phyloP scores from a whole-genome alignment of 139 green algal species.

The Zygnema circumcarinatum region DNA sequence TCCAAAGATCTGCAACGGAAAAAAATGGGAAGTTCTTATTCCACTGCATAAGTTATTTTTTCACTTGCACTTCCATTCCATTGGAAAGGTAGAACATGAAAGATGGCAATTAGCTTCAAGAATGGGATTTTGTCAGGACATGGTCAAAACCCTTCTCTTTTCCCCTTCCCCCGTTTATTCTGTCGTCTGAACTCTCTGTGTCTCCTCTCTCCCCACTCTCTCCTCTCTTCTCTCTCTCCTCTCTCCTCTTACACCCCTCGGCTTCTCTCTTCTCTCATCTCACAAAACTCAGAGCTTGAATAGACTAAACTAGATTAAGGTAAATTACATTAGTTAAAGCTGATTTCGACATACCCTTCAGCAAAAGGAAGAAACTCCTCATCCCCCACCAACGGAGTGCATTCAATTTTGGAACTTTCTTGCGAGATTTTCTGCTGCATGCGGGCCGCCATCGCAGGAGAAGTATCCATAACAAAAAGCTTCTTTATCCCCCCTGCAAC shows the following conservation, averaged over 20 bases:
- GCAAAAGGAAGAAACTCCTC: conserved; percentile 65
- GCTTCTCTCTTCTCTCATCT: no score
- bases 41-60: neutral
- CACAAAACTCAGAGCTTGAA: no score
- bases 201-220: no score
- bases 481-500: conserved; percentile 5
- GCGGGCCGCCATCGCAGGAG: neutral
- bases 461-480: conserved; percentile 14
- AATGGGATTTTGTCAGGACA: no score
- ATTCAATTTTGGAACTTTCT: neutral
- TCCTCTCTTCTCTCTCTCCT: no score
- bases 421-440: neutral
- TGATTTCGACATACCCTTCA: conserved; percentile 57
- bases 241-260: no score
- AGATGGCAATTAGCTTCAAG: neutral
- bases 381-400: conserved; percentile 18
- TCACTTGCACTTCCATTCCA: neutral
- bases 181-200: no score
- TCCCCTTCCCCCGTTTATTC: no score
- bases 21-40: no score
- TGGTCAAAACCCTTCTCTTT: no score
- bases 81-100: neutral
- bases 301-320: no score
- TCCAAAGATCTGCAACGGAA: conserved; percentile 55
- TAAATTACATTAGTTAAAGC: no score